Evolutionary conservation across 108 stramenopile genomes (phyloP), one percentile per base, ranked within the genome.

Genomic region (Schizochytrium sp.): DNA sequence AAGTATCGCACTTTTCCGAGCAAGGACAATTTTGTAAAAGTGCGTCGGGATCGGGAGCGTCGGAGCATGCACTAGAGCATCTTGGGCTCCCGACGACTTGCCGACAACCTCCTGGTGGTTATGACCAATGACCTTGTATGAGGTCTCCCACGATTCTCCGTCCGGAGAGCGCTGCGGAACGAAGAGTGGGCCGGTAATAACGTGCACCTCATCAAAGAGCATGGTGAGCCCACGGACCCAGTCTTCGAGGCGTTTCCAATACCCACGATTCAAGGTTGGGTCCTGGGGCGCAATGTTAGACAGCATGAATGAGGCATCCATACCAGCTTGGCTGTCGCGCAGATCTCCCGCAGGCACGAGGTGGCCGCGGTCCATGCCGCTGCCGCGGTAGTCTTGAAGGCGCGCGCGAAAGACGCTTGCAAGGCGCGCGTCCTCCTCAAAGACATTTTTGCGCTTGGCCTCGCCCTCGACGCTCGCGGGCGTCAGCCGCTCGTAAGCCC

Each of bases 11-110:
- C 47, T 60, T 44, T 45, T 34, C 8, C 16, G 60, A 21, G 19
- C 72, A 43, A 90, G 58, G 0, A 90, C 58, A 5, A 90, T 60
- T 58, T 90, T 90, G 89, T 87, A 90, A n/a, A 90, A 87, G 55
- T 90, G 89, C 25, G 89, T 87, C 6, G 89, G 89, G 48, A 90
- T 60, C 44, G 28, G 55, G 41, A 69, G 63, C 25, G 34, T 69
- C 63, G 63, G 34, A 14, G 63, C 63, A 2, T 18, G 63, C 83
- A 87, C 59, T 5, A 88, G 45, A 5, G 58, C 19, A 60, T 43
- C 57, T 29, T 83, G 44, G 14, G 34, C 43, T 23, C 29, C 25
- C 44, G 5, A 18, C 41, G 19, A 29, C 72, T 44, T 72, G 45
- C 19, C 19, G 72, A 23, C 18, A 5, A 5, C 23, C 16, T 55